Conservation (phyloP, 2,329 filamentous ascomycete genomes). For the Colletotrichum acutatum region DNA sequence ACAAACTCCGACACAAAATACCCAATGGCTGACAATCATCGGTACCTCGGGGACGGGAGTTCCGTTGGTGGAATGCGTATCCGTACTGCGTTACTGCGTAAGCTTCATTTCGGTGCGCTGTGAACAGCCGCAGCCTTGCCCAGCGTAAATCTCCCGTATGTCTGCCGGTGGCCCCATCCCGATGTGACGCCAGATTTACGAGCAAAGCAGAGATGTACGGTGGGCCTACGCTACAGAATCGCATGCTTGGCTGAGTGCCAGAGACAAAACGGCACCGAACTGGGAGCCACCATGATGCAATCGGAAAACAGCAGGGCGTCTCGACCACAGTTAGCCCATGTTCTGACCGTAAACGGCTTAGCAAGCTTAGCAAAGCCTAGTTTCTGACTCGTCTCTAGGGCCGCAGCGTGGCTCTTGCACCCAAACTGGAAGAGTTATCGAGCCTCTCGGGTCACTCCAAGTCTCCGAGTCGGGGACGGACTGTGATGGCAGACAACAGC, state of each 20-base stretch:
- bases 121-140: slow-evolving; percentile 7
- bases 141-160: slow-evolving; percentile 11
- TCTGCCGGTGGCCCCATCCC: background rate
- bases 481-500: slow-evolving; percentile 1
- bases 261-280: background rate
- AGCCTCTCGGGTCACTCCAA: slow-evolving; percentile 18
- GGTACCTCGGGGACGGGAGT: background rate
- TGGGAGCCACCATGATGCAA: slow-evolving; percentile 20
- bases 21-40: background rate
- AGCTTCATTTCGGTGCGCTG: background rate
- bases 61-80: too few relatives aligned
- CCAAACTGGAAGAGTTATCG: background rate
- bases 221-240: background rate
- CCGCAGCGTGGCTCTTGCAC: slow-evolving; percentile 4
- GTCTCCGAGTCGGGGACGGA: slow-evolving; percentile 13
- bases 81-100: background rate
- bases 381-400: background rate
- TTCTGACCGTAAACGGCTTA: slow-evolving; percentile 2
- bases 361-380: background rate
- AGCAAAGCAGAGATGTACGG: slow-evolving; percentile 4
- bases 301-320: background rate
- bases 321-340: background rate
- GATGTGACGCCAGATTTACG: slow-evolving; percentile 27
- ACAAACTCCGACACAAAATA: background rate
- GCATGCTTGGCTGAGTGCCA: too few relatives aligned